Conservation (phyloP, 768 basidiomycete species). For the Tricholoma flavovirens region DNA sequence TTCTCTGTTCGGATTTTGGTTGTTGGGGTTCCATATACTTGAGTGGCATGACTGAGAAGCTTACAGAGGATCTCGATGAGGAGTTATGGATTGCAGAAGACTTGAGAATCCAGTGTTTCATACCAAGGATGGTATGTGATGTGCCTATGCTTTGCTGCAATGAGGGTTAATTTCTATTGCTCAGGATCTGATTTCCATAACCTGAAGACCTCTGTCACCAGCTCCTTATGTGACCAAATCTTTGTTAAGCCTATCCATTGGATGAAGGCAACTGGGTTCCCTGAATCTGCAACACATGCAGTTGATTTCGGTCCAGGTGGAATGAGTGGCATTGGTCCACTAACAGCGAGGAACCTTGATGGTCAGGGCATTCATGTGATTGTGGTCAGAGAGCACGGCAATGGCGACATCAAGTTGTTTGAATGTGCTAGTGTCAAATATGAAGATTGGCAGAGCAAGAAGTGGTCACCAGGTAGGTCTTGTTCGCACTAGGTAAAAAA, state of each 20-base stretch:
- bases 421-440: slow-evolving; percentile 55
- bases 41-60: slow-evolving; percentile 75
- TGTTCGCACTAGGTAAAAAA: slow-evolving; percentile 80
- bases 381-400: slow-evolving; percentile 92
- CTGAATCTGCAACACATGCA: slow-evolving; percentile 85
- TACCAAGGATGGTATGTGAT: slow-evolving; percentile 79
- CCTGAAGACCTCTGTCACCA: slow-evolving; percentile 66
- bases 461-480: slow-evolving; percentile 78
- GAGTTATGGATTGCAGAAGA: slow-evolving; percentile 55
- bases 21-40: slow-evolving; percentile 95
- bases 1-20: no score
- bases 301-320: slow-evolving; percentile 98
- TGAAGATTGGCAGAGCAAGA: slow-evolving; percentile 91
- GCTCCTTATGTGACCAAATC: slow-evolving; percentile 88
- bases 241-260: slow-evolving; percentile 92
- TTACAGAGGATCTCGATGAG: slow-evolving; percentile 87
- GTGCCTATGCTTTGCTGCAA: not conserved
- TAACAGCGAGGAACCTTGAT: slow-evolving; percentile 86
- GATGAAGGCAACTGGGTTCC: slow-evolving; percentile 86
- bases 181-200: no score
- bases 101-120: slow-evolving; percentile 81
- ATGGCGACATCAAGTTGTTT: slow-evolving; percentile 84
- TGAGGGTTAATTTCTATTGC: no score
- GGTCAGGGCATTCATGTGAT: slow-evolving; percentile 91
- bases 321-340: slow-evolving; percentile 87